A percentile compares a stretch with the other conserved stretches of the same genome.
Conservation (phyloP, 108 stramenopile genomes). For the Nitzschia sp. region DNA sequence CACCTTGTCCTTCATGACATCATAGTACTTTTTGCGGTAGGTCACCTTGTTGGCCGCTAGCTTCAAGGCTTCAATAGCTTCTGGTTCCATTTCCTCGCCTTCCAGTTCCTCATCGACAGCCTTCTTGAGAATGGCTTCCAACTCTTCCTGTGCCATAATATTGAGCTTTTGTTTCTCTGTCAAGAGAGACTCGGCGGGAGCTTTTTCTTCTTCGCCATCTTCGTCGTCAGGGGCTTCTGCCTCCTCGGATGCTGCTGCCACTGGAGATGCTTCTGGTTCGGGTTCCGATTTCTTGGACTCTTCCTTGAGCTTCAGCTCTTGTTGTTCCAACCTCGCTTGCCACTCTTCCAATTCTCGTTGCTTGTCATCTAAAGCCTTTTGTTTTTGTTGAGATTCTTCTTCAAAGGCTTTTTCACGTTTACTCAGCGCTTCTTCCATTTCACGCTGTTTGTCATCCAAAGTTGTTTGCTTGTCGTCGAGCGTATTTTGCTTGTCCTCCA, state of each 20-base stretch:
- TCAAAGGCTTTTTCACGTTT: not conserved
- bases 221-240: not conserved
- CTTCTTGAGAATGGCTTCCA: not conserved
- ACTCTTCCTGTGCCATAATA: not conserved
- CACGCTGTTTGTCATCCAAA: not conserved
- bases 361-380: not conserved
- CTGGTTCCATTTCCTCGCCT: conserved; percentile 19
- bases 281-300: not conserved
- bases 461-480: not conserved
- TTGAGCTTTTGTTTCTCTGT: not conserved
- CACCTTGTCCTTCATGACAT: conserved; percentile 12
- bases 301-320: not conserved
- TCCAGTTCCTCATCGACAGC: conserved; percentile 19
- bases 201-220: not conserved
- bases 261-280: not conserved
- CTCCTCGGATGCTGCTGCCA: not conserved
- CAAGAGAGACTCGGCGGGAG: no score
- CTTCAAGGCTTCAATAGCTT: conserved; percentile 15
- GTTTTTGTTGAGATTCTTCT: not conserved
- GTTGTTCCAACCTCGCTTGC: not conserved
- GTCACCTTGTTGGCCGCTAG: conserved; percentile 6
- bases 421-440: not conserved
- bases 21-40: conserved; percentile 26
- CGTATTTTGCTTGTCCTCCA: not conserved
- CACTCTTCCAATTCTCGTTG: not conserved